These are phyloP conservation scores for Saprolegnia parasitica DNA, from an alignment of 352 stramenopile species.

Conservation along the genomic window DNA sequence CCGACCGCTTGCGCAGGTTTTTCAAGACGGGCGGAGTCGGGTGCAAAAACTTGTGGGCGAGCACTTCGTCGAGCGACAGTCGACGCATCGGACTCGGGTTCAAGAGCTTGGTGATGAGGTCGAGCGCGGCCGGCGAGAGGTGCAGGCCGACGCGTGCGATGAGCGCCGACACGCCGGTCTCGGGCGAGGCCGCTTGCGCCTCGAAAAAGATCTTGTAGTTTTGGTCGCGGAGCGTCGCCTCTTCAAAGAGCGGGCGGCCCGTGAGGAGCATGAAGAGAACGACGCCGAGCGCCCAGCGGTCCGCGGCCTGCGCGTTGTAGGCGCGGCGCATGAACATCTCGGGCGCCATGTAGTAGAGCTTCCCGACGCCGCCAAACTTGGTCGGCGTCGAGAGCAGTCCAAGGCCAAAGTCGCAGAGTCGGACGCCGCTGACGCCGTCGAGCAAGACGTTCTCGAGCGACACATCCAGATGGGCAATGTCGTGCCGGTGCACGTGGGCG, in stretches of 20 bases:
- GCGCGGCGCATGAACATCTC: slow-evolving; percentile 16
- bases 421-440: slow-evolving; percentile 34
- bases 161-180: slow-evolving; percentile 1
- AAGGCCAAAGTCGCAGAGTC: slow-evolving; percentile 55
- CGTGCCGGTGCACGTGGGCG: slow-evolving; percentile 37
- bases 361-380: slow-evolving; percentile 12
- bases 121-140: not conserved
- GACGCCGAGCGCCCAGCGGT: slow-evolving; percentile 25
- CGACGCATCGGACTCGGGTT: not conserved
- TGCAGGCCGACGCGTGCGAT: not conserved
- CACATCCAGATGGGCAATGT: slow-evolving; percentile 48
- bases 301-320: slow-evolving; percentile 19
- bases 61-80: slow-evolving; percentile 49
- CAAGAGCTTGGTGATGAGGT: slow-evolving; percentile 13
- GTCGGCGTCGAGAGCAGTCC: not conserved
- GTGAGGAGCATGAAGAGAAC: slow-evolving; percentile 29
- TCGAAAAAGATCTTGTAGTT: slow-evolving; percentile 25
- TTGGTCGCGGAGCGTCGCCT: not conserved
- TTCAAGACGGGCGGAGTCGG: slow-evolving; percentile 25
- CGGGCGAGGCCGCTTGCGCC: not conserved
- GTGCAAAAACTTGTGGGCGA: slow-evolving; percentile 57
- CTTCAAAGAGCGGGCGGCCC: slow-evolving; percentile 25
- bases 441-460: slow-evolving; percentile 62
- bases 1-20: slow-evolving; percentile 1
- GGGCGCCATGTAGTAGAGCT: slow-evolving; percentile 31